phyloP scores from a whole-genome alignment of 768 basidiomycete species.

The Mrakia gelida region DNA sequence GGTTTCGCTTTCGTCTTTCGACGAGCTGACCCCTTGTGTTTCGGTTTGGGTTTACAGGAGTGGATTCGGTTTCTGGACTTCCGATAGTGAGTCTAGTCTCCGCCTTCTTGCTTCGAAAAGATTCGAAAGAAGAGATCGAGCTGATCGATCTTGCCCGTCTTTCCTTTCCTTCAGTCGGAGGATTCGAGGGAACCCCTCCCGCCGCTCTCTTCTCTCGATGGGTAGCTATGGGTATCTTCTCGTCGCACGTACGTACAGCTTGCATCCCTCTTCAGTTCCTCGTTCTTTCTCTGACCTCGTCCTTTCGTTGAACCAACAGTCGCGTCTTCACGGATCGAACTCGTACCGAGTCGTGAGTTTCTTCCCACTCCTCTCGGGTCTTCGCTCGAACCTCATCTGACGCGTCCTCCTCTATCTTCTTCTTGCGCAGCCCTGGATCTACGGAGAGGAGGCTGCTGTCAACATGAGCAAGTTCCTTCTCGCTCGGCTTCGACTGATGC shows the following conservation, averaged over 20 bases:
- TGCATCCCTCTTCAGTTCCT: background rate
- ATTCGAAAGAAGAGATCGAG: constrained; percentile 47
- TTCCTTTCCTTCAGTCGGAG: constrained; percentile 37
- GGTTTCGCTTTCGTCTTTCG: no score
- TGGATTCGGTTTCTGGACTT: constrained; percentile 67
- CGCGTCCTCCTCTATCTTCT: no score
- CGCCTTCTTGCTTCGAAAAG: no score
- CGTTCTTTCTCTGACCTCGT: background rate
- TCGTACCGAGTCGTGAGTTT: constrained; percentile 58
- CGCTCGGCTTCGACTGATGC: constrained; percentile 67
- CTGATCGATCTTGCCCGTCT: background rate
- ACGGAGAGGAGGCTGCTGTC: constrained; percentile 56
- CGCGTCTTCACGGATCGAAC: constrained; percentile 65
- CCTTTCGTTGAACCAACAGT: constrained; percentile 38
- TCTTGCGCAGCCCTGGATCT: constrained; percentile 56
- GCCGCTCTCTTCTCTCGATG: constrained; percentile 69
- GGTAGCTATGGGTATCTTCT: constrained; percentile 72
- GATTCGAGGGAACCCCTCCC: constrained; percentile 69
- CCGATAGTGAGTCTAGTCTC: constrained; percentile 51
- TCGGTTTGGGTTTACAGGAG: constrained; percentile 40
- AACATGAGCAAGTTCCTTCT: constrained; percentile 53
- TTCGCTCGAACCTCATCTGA: no score
- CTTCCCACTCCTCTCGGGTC: no score
- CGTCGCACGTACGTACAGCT: constrained; percentile 52
- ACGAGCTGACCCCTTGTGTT: background rate